Evolutionary conservation across 1,139 yeast species (phyloP), one percentile per base, ranked within the genome.

Genomic region (Pichia inconspicua): DNA sequence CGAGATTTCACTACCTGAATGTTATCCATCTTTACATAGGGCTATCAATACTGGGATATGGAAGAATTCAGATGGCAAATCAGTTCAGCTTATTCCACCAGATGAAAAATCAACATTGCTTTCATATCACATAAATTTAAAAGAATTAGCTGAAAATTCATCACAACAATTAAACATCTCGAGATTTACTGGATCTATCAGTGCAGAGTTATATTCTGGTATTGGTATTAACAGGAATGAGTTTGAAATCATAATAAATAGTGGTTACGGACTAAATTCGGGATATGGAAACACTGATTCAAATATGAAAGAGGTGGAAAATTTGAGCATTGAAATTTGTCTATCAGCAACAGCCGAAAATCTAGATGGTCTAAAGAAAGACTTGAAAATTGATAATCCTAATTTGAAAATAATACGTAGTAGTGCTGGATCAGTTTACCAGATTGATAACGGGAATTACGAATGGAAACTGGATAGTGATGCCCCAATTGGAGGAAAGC

Each of bases 21-120:
- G 47, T 5, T 56, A 69, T 8, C 85, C 90, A 3, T 63, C 72
- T 32, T 75, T 82, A 53, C 92, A 84, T 59, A 74, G 70, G 37
- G 77, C 86, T 57, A 75, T 84, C 1, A 70, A 78, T 48, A 55
- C 71, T 5, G 72, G 68, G 28, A 62, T 64, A 31, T 80, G 83
- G 82, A 46, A 55, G 11, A 54, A 43, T 25, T 47, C 58, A 11
- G 60, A 59, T 7, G 66, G 67, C 1, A 78, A 77, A 0, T 55
- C 69, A 0, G 61, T 89, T 40, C 71, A 80, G 15, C 87, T 90
- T 59, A 74, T 85, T 22, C 98, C 98, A 4, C 96, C 97, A 0
- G 97, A 92, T 64, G 97, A 95, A 5, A 74, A 71, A 53, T 78
- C 81, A 40, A 71, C 75, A 5, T 64, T 92, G 19, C 75, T 84